Percentiles rank a stretch among this genome's conserved stretches.
Conservation (phyloP, 768 basidiomycete species). For the Erythrobasidium yunnanense region DNA sequence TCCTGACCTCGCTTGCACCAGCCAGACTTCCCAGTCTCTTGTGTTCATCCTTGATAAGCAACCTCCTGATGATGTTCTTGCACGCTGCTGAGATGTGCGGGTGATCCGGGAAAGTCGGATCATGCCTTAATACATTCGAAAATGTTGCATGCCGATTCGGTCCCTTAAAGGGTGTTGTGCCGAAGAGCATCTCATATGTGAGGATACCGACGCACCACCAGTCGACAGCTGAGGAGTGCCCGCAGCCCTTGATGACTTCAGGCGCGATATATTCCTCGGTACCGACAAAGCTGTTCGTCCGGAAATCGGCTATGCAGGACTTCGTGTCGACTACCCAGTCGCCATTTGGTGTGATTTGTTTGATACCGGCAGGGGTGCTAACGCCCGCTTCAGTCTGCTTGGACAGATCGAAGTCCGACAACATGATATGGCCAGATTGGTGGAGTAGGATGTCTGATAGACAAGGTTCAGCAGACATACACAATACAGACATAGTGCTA, state of each 20-base stretch:
- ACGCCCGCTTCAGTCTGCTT: conserved; percentile 77
- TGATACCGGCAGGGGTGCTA: conserved; percentile 74
- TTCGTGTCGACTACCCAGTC: conserved; percentile 92
- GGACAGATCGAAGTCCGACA: conserved; percentile 97
- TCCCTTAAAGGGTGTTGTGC: conserved; percentile 98
- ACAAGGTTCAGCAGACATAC: neutral
- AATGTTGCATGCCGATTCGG: conserved; percentile 88
- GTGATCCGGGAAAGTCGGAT: conserved; percentile 73
- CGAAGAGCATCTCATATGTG: conserved; percentile 91
- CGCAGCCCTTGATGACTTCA: conserved; percentile 91
- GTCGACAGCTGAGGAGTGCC: conserved; percentile 95
- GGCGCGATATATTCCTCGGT: conserved; percentile 99
- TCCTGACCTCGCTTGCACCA: conserved; percentile 96
- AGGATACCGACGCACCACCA: conserved; percentile 96
- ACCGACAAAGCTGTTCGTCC: conserved; percentile 94
- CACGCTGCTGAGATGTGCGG: conserved; percentile 67
- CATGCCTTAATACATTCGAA: conserved; percentile 77
- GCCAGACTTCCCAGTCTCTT: conserved; percentile 78
- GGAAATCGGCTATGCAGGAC: conserved; percentile 91
- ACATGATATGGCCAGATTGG: conserved; percentile 96
- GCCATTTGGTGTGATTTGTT: conserved; percentile 72
- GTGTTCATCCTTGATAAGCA: conserved; percentile 84
- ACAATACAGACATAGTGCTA: too few relatives aligned
- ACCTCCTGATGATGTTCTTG: conserved; percentile 73
- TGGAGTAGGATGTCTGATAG: conserved; percentile 83